Evolutionary conservation across 1,139 yeast species (phyloP), one percentile per base, ranked within the genome.

Genomic region (Pichia sp.): DNA sequence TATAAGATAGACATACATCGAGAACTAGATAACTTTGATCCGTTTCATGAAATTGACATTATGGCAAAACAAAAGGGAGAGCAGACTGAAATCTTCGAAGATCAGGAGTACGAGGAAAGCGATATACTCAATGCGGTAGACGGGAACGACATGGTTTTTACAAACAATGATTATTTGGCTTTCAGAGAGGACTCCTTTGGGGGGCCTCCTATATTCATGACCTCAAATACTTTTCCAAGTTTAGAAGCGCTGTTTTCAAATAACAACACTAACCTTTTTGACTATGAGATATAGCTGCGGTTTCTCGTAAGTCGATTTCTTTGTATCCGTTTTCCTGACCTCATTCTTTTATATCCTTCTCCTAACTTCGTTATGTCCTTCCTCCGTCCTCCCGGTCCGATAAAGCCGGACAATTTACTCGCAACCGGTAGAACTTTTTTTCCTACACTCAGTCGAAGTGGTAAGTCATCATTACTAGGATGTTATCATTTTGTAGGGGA

Each of bases 121-220:
- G 6, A 49, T 8, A 7, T 8, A 6, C 8, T 41, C 16, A n/a
- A 30, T 3, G 13, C 15, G 8, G 19, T 19, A 8, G 32, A 40
- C 8, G 42, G 30, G 13, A 31, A 41, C 29, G 46, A 26, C 7
- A 19, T 16, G 2, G 4, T n/a, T 2, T 29, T 41, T n/a, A 16
- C 5, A 3, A 8, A 31, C 11, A 26, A 40, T 23, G 42, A 38
- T 16, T 13, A 26, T 6, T 13, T 26, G 34, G 4, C 41, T 8
- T 31, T 41, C 5, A 7, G 16, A 13, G 44, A 31, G 15, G 52
- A 44, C 26, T 11, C 47, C 4, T 43, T 49, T 8, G 52, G 52
- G 3, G 44, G 44, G 2, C 48, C 52, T 4, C 52, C 52, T 3
- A 44, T 44, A 15, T 49, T 49, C 11, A 49, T 49, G 52, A 36